Conservation (phyloP, 352 stramenopile species). For the Phytophthora vignae region DNA sequence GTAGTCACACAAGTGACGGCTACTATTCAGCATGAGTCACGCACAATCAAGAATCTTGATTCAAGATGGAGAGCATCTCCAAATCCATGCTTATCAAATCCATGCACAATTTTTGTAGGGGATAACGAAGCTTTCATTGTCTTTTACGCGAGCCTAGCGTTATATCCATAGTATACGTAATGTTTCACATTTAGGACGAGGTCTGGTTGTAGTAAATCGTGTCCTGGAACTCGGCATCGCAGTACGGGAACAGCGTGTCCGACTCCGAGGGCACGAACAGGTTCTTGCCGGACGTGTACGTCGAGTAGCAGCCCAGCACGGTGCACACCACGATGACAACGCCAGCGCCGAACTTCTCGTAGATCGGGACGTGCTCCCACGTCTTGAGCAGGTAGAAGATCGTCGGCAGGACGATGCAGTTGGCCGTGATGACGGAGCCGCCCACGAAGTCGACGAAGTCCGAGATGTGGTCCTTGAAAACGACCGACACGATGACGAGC, state of each 20-base stretch:
- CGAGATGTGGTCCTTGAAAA: conserved; percentile 51
- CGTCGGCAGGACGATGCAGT: conserved; percentile 70
- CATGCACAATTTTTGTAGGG: too few relatives aligned
- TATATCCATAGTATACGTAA: conserved; percentile 5
- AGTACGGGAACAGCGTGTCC: conserved; percentile 62
- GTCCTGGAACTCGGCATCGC: conserved; percentile 51
- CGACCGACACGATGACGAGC: conserved; percentile 45
- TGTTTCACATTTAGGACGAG: conserved; percentile 19
- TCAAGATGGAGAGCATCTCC: too few relatives aligned
- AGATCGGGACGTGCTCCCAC: conserved; percentile 49
- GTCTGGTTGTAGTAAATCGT: conserved; percentile 43
- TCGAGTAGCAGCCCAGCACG: conserved; percentile 57
- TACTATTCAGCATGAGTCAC: too few relatives aligned
- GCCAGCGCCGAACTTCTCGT: conserved; percentile 46
- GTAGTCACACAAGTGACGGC: too few relatives aligned
- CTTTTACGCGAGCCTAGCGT: too few relatives aligned
- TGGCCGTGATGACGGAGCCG: conserved; percentile 57
- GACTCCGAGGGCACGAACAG: conserved; percentile 45
- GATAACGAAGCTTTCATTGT: too few relatives aligned
- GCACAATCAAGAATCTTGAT: too few relatives aligned
- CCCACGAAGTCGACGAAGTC: conserved; percentile 71
- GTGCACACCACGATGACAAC: conserved; percentile 52
- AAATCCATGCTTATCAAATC: too few relatives aligned
- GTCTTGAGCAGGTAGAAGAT: conserved; percentile 69
- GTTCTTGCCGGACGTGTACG: conserved; percentile 53